These are phyloP conservation scores for Articulospora tetracladia DNA, from an alignment of 495 filamentous ascomycete species.

Conservation along the genomic window DNA sequence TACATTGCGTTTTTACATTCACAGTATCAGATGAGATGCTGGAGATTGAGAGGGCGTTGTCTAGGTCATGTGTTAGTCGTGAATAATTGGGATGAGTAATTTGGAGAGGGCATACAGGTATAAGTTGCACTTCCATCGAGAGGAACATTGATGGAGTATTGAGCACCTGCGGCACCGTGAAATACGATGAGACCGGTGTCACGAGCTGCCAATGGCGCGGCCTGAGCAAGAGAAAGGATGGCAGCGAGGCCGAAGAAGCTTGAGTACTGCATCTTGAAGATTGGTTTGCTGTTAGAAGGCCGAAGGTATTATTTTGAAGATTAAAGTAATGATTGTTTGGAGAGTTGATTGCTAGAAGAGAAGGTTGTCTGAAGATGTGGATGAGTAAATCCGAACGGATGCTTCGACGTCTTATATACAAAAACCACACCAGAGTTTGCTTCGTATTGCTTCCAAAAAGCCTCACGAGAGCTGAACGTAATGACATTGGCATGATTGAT, in stretches of 20 bases:
- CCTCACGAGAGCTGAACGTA: not conserved
- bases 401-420: too few species aligned
- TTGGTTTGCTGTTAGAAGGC: not conserved
- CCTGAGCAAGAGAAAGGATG: constrained; percentile 2
- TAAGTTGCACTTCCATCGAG: constrained; percentile 8
- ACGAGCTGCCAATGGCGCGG: constrained; percentile 1
- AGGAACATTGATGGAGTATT: constrained; percentile 15
- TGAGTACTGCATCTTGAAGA: constrained; percentile 14
- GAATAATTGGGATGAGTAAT: too few species aligned
- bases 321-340: not conserved
- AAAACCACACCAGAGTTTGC: too few species aligned
- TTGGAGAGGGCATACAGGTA: constrained; percentile 7
- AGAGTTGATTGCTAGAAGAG: not conserved
- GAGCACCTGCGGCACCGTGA: constrained; percentile 16
- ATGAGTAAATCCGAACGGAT: too few species aligned
- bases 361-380: not conserved
- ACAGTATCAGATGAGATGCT: constrained; percentile 4
- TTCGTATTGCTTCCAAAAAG: not conserved
- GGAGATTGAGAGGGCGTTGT: constrained; percentile 23
- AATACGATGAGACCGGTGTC: constrained; percentile 3
- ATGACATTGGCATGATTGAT: not conserved
- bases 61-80: not conserved
- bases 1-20: constrained; percentile 11
- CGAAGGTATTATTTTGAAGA: not conserved
- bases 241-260: constrained; percentile 8